Percentiles rank a stretch among this genome's conserved stretches.
Conservation (phyloP, 768 basidiomycete species). For the Boletellus emodensis region DNA sequence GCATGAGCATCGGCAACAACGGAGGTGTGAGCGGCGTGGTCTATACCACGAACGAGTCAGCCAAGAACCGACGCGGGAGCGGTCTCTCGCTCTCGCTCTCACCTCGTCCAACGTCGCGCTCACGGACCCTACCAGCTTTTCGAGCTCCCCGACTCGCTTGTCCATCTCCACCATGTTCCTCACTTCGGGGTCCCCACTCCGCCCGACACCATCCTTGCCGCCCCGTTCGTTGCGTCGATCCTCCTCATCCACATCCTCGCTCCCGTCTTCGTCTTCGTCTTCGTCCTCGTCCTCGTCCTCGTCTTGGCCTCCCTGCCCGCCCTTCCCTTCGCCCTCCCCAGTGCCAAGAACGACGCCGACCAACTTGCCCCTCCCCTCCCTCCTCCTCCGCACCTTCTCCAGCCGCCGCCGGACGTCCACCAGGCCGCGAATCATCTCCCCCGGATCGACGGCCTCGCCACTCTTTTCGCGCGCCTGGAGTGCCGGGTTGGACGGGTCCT, state of each 20-base stretch:
- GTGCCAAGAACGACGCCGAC: conserved; percentile 52
- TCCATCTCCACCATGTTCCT: conserved; percentile 72
- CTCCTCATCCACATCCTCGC: conserved; percentile 2
- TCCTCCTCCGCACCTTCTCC: conserved; percentile 60
- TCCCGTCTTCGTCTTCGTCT: not conserved
- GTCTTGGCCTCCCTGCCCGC: not conserved
- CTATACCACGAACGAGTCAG: conserved; percentile 35
- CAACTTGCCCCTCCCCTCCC: conserved; percentile 62
- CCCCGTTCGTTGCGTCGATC: not conserved
- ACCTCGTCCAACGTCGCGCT: conserved; percentile 81
- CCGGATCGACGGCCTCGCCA: conserved; percentile 58
- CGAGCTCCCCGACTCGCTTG: conserved; percentile 76
- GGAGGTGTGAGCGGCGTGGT: conserved; percentile 71
- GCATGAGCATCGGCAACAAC: conserved; percentile 74
- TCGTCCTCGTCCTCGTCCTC: conserved; percentile 1
- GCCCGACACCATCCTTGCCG: not conserved
- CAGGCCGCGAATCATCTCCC: conserved; percentile 70
- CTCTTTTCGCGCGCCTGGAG: conserved; percentile 52
- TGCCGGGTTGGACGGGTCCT: conserved; percentile 72
- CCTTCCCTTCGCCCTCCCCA: not conserved
- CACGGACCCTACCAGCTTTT: conserved; percentile 79
- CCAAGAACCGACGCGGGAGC: not conserved
- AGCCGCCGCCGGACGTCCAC: conserved; percentile 70
- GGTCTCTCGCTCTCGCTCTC: conserved; percentile 13
- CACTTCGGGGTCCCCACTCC: conserved; percentile 31